Evolutionary conservation across 768 basidiomycete genomes (phyloP), one percentile per base, ranked within the genome.

Genomic region (Psilocybe cyanescens): DNA sequence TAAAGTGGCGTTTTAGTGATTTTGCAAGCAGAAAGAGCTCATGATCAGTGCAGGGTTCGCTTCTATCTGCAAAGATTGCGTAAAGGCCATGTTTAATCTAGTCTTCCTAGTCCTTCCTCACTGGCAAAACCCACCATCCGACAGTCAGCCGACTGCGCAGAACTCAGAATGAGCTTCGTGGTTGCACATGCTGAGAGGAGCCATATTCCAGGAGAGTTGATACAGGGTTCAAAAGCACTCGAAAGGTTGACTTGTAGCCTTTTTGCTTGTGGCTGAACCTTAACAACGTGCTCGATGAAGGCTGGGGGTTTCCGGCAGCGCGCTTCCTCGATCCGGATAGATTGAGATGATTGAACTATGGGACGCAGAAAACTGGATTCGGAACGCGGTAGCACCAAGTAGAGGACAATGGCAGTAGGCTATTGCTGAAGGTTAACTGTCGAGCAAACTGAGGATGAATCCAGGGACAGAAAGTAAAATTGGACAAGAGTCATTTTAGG

Each of bases 61-160:
- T 51, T 28, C 24, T 51, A 31, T 51, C 28, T 30, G 16, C 30
- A 30, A 53, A 33, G 29, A 31, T 53, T 53, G 29, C 31, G 33
- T 53, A 33, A 35, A 33, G 50, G 30, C 51, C 41, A 35, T 53
- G 33, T 37, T 53, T 33, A n/a, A 44, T 35, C 51, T 53, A 12
- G 7, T 50, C 8, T 24, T 9, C 17, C 47, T 24, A 24, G 9
- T 31, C 33, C 30, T 53, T 51, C 50, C 29, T 33, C 16, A 29
- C 17, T 29, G 50, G 50, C 11, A 51, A 29, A 30, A 51, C 30
- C n/a, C 17, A 30, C 28, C 50, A 35, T 31, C 51, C 51, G 51
- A 53, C 14, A 17, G 51, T 53, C 51, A 53, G 51, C n/a, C 51
- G 51, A 53, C 51, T 53, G 51, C 31, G 51, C 51, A 53, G 30